Evolutionary conservation across 805 yeast genomes (phyloP).

Genomic region (Hagleromyces aurorensis): DNA sequence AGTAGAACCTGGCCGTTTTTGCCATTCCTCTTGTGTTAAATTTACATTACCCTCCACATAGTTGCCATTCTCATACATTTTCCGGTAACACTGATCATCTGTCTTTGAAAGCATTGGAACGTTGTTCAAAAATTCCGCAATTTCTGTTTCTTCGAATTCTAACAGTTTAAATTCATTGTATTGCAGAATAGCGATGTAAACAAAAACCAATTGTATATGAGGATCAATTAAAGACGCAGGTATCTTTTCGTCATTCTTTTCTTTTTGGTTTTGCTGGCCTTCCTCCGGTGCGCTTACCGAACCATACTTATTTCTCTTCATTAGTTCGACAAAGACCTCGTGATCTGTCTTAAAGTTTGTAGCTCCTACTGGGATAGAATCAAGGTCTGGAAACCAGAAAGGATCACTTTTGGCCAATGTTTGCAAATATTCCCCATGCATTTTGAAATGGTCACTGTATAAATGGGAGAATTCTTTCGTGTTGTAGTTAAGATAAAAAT

Average conservation of each 20-base stretch:
- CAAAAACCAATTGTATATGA: conserved; percentile 67
- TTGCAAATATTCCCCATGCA: conserved; percentile 13
- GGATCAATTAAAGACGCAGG: conserved; percentile 51
- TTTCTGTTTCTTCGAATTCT: conserved; percentile 87
- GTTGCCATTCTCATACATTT: conserved; percentile 13
- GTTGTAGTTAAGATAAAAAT: conserved; percentile 31
- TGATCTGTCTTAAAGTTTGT: conserved; percentile 21
- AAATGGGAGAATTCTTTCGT: conserved; percentile 26
- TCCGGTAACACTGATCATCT: conserved; percentile 27
- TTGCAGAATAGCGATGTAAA: conserved; percentile 70
- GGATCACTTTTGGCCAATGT: conserved; percentile 22
- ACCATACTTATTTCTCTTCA: conserved; percentile 23
- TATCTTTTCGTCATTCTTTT: conserved; percentile 8
- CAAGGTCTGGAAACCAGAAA: conserved; percentile 33
- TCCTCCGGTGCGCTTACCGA: conserved; percentile 2
- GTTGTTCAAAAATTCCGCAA: conserved; percentile 64
- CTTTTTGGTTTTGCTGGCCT: conserved; percentile 2
- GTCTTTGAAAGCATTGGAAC: conserved; percentile 30
- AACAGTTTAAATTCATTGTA: conserved; percentile 69
- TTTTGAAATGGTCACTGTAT: conserved; percentile 14
- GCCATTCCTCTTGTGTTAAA: conserved; percentile 10
- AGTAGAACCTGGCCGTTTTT: conserved; percentile 9
- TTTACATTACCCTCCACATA: conserved; percentile 3
- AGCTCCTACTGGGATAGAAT: conserved; percentile 22
- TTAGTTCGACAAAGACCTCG: conserved; percentile 25